phyloP scores from a whole-genome alignment of 169 alveolate species.

The Eimeria necatrix region DNA sequence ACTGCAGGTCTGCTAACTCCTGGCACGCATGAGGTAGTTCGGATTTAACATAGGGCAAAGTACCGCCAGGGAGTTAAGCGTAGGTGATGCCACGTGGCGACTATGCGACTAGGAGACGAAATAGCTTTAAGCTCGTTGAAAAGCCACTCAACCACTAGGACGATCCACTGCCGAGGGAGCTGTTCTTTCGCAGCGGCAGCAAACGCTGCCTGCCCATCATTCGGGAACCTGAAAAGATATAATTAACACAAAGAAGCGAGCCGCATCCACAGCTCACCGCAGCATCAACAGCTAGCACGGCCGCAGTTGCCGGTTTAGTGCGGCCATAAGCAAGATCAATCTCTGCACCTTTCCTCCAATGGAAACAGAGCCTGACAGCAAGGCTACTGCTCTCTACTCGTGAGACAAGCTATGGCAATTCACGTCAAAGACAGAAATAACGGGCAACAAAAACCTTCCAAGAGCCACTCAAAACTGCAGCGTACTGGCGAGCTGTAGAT shows the following conservation, averaged over 20 bases:
- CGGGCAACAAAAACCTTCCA: background rate
- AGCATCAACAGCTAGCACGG: too few species aligned
- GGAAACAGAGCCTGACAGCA: too few species aligned
- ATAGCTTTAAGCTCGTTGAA: slow-evolving; percentile 46
- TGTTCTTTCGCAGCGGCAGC: slow-evolving; percentile 46
- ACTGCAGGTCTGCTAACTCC: background rate
- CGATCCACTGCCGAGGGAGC: slow-evolving; percentile 72
- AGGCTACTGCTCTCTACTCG: background rate
- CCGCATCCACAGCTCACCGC: too few species aligned
- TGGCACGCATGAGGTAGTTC: background rate
- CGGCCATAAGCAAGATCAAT: too few species aligned
- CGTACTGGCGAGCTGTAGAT: slow-evolving; percentile 69
- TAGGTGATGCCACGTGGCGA: background rate
- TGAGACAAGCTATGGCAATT: background rate
- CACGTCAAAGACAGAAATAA: background rate
- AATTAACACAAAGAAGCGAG: background rate
- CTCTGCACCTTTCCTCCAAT: too few species aligned
- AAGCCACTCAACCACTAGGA: slow-evolving; percentile 38
- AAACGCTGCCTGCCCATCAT: slow-evolving; percentile 40
- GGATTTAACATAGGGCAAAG: background rate
- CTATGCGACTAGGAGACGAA: slow-evolving; percentile 10
- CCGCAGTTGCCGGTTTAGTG: too few species aligned
- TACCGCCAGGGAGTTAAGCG: slow-evolving; percentile 65
- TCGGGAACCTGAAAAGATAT: slow-evolving; percentile 3
- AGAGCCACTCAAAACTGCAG: background rate